Evolutionary conservation across 208 protist species (phyloP).

Genomic region (Acanthamoeba triangularis): DNA sequence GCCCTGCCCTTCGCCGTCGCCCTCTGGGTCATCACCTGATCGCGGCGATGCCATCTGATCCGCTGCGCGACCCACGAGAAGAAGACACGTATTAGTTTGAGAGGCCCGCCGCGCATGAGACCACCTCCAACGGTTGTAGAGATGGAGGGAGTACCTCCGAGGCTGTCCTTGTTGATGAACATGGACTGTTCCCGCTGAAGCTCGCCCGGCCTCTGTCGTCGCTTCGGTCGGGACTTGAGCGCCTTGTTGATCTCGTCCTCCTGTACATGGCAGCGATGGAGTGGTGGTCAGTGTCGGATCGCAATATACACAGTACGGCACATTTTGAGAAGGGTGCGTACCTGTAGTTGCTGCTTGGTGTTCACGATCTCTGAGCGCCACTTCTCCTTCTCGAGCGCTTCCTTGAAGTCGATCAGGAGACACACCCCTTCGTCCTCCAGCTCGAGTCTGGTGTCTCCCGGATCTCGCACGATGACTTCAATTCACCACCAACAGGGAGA

Average conservation of each 20-base stretch:
- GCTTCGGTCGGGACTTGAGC: background rate
- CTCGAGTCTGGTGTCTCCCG: background rate
- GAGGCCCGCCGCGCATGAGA: no score
- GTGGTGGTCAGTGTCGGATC: no score
- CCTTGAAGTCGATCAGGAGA: conserved; percentile 38
- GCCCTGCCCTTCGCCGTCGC: background rate
- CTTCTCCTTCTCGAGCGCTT: conserved; percentile 24
- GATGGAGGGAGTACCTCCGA: no score
- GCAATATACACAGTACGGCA: background rate
- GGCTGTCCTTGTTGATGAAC: background rate
- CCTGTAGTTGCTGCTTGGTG: conserved; percentile 37
- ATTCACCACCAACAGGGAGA: background rate
- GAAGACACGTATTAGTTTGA: no score
- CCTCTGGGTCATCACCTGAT: background rate
- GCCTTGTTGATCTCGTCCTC: conserved; percentile 33
- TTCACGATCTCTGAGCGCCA: background rate
- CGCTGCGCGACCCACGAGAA: background rate
- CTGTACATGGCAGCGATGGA: background rate
- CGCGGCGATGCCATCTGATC: background rate
- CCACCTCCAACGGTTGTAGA: no score
- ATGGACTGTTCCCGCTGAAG: background rate
- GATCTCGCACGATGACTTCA: conserved; percentile 45
- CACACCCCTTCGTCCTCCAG: conserved; percentile 24
- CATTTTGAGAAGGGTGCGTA: background rate
- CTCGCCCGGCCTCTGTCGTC: background rate